phyloP scores from a whole-genome alignment of 202 grass and related monocot species.

The Cymbopogon flexuosus region DNA sequence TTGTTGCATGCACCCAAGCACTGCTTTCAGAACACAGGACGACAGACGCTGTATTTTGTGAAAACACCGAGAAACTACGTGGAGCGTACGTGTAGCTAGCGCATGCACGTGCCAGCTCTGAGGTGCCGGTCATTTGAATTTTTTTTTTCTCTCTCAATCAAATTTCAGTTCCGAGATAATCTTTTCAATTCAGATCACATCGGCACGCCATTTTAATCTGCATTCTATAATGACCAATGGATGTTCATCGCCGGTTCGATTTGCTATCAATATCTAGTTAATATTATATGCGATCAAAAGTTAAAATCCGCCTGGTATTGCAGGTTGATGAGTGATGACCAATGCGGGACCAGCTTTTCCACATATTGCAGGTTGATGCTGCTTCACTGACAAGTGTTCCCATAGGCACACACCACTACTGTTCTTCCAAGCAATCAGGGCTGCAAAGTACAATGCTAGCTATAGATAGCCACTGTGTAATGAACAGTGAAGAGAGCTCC shows the following conservation, averaged over 20 bases:
- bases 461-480: background rate
- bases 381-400: background rate
- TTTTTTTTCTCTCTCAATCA: background rate
- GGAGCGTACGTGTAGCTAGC: background rate
- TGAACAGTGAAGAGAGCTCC: background rate
- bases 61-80: background rate
- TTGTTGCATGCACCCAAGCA: slow-evolving; percentile 22
- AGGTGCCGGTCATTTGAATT: background rate
- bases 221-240: background rate
- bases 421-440: slow-evolving; percentile 16
- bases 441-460: slow-evolving; percentile 24
- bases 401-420: background rate
- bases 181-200: background rate
- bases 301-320: background rate
- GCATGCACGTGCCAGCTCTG: background rate
- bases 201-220: background rate
- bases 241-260: background rate
- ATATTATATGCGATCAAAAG: background rate
- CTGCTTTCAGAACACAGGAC: slow-evolving; percentile 3
- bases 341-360: background rate
- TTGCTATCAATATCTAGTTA: background rate
- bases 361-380: background rate
- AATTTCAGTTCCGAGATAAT: background rate
- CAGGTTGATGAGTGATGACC: too few relatives aligned
- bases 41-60: background rate